Evolutionary conservation across 345 rosid genomes (phyloP), one percentile per base, ranked within the genome.

Genomic region (Salix koriyanagi): DNA sequence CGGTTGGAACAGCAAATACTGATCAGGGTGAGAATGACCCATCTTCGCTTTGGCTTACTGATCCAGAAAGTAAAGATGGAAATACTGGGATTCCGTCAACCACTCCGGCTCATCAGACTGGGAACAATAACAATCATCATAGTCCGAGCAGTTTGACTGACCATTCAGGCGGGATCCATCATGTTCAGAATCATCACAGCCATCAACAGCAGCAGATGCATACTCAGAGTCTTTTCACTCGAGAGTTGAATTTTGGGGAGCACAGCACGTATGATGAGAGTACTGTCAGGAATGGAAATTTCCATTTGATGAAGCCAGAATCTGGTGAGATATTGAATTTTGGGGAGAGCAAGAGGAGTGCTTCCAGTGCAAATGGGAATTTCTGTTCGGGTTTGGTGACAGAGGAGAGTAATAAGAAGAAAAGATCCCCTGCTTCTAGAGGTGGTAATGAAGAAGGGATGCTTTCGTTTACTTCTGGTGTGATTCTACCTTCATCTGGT

Each of bases 11-110:
- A 37, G 72, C 80, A 42, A 87, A 81, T 61, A 81, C 86, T 2
- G 91, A 92, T 83, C 93, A 96, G 81, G 98, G 92, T 2, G 99
- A 96, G 85, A 92, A 85, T 73, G 97, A 94, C 60, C 97, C 93
- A 0, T 78, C 89, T 23, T 77, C 87, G 4, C 76, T 89, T 37
- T 94, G 98, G 98, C 87, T 94, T 73, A 88, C 73, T 68, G 95
- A 93, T 39, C 93, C 97, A 6, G 96, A 89, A 39, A 71, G 81
- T 36, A 89, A 87, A 75, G 92, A 86, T 44, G 81, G 74, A 15
- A 76, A 67, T n/a, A 48, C 36, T 41, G 30, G 56, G n/a, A 50
- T 80, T 72, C 83, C 80, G 1, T 52, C 68, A 0, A 19, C 67
- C 21, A 54, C 64, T 19, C 61, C 61, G n/a, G 11, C 71, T 34